These are phyloP conservation scores for Malus asiatica DNA, from an alignment of 306 rosid species.

Conservation along the genomic window DNA sequence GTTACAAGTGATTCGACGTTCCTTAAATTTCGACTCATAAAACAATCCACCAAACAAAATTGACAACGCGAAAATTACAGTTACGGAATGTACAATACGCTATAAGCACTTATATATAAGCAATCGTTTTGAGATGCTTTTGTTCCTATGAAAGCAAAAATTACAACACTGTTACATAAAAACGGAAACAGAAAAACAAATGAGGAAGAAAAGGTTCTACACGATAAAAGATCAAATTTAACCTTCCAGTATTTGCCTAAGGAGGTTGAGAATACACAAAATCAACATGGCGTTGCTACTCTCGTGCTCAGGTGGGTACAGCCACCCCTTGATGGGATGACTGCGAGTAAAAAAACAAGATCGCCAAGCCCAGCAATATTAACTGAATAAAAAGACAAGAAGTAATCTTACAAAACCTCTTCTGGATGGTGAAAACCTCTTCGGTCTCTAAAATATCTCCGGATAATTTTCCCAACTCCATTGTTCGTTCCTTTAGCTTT, in stretches of 20 bases:
- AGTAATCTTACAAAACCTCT: constrained; percentile 46
- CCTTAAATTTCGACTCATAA: background rate
- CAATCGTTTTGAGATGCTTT: background rate
- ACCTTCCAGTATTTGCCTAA: background rate
- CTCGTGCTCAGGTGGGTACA: constrained; percentile 69
- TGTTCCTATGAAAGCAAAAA: constrained; percentile 6
- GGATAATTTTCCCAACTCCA: constrained; percentile 39
- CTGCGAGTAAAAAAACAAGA: constrained; percentile 43
- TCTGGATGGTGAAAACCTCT: constrained; percentile 50
- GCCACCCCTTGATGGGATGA: constrained; percentile 34
- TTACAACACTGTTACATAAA: constrained; percentile 20
- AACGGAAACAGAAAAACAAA: background rate
- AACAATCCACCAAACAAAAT: background rate
- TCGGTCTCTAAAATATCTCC: constrained; percentile 45
- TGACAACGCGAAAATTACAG: background rate
- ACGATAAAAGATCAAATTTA: background rate
- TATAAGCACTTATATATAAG: background rate
- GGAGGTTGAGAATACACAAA: constrained; percentile 30
- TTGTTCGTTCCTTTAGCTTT: constrained; percentile 44
- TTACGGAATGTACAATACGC: background rate
- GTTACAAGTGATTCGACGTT: background rate
- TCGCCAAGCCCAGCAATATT: constrained; percentile 36
- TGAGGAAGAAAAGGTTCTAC: background rate
- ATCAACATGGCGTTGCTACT: constrained; percentile 3
- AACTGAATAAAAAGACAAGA: constrained; percentile 49